phyloP scores from a whole-genome alignment of 129 eudicot genomes.

The Glebionis coronaria region DNA sequence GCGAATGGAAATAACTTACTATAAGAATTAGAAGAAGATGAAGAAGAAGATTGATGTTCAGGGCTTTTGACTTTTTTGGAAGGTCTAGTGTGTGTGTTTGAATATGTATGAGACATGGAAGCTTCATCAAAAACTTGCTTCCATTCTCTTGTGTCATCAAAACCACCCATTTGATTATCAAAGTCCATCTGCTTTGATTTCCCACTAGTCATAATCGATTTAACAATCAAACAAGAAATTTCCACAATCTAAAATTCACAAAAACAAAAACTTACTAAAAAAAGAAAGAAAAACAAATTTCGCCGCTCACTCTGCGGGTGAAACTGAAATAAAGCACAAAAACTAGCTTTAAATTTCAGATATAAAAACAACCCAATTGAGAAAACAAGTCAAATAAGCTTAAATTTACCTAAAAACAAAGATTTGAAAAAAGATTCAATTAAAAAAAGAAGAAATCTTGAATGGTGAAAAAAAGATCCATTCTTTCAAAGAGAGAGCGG shows the following conservation, averaged over 20 bases:
- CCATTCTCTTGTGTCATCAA: slow-evolving; percentile 56
- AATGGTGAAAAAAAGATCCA: slow-evolving; percentile 15
- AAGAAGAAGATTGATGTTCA: slow-evolving; percentile 37
- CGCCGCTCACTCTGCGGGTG: slow-evolving; percentile 52
- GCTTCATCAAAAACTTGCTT: slow-evolving; percentile 78
- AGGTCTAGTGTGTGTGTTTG: slow-evolving; percentile 41
- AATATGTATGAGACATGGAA: slow-evolving; percentile 41
- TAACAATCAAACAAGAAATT: slow-evolving; percentile 11
- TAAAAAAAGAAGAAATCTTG: not conserved
- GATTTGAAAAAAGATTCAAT: not conserved
- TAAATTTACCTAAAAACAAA: slow-evolving; percentile 7
- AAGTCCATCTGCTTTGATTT: slow-evolving; percentile 58
- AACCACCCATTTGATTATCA: slow-evolving; percentile 31
- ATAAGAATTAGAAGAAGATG: slow-evolving; percentile 40
- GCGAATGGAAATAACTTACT: slow-evolving; percentile 57
- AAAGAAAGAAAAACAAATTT: not conserved
- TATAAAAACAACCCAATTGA: slow-evolving; percentile 21
- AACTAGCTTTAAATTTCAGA: slow-evolving; percentile 24
- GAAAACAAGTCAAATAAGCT: not conserved
- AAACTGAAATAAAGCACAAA: slow-evolving; percentile 34
- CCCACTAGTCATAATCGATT: slow-evolving; percentile 49
- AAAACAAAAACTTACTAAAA: not conserved
- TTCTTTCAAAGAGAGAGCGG: slow-evolving; percentile 47
- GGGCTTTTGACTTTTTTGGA: slow-evolving; percentile 63
- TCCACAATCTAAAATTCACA: too few species aligned